Base-by-base conservation (phyloP, 331 rosid genomes). In the Acacia concinna region DNA sequence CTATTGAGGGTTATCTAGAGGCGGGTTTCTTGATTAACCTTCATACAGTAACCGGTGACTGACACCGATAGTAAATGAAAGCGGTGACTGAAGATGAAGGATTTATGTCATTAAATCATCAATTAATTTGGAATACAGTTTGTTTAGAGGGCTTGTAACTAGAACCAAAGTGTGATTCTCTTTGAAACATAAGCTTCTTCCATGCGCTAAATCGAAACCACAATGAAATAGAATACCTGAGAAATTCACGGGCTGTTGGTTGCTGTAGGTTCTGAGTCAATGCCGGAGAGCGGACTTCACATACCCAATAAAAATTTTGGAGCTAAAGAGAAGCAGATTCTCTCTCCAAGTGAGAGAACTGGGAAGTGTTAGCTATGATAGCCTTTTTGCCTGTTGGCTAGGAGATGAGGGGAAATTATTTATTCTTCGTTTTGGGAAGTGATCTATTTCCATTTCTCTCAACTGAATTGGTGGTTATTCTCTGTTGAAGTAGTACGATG, bases 231-330 rank as follows among this genome's bases (percentile, higher is more conserved):
- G 77, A 81, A 70, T 78, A 75, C 25, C 35, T 9, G 85, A 86
- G 79, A 80, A 43, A 68, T 73, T 83, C 62, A 72, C 12, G 86
- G 52, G 51, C 9, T 57, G 74, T 76, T 76, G 8, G 82, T 79
- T 79, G 71, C 82, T 52, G 40, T 47, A 59, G 80, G 54, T 40
- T 32, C 67, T 27, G 80, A 75, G 82, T 85, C 86, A 82, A 82
- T 79, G 79, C 71, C 71, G 17, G 80, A 79, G 86, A 85, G 82
- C 77, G 76, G 77, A 31, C 67, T 70, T 70, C 54, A 27, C 18
- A 31, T 43, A 44, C 46, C 57, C 20, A 37, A 40, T 35, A 57
- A 77, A 77, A 69, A 40, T 38, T 66, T 10, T 4, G 23, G 67
- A 20, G 46, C n/a, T 13, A 17, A 23, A 43, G 27, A 54, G 27